These are phyloP conservation scores for Kodamaea arcana DNA, from an alignment of 1,139 yeast genomes.

Conservation along the genomic window DNA sequence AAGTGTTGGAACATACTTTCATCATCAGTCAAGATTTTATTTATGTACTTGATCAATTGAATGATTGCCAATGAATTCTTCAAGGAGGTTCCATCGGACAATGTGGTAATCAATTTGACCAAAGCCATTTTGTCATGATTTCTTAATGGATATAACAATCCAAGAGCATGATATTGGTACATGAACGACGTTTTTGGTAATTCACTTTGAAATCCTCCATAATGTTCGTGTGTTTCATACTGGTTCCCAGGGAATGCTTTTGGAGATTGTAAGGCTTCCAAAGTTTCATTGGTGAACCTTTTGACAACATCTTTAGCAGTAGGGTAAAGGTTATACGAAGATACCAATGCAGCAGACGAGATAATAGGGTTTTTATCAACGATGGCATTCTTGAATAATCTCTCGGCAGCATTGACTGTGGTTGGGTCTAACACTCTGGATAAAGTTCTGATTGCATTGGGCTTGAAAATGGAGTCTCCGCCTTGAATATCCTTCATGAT, in stretches of 20 bases:
- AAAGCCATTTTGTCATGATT: slow-evolving; percentile 93
- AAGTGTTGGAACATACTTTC: slow-evolving; percentile 51
- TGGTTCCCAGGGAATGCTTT: slow-evolving; percentile 63
- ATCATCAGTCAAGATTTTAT: slow-evolving; percentile 62
- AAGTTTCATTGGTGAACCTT: slow-evolving; percentile 90
- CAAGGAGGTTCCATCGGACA: slow-evolving; percentile 58
- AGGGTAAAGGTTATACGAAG: slow-evolving; percentile 86
- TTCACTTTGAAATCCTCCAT: slow-evolving; percentile 47
- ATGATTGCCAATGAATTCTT: slow-evolving; percentile 76
- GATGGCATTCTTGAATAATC: slow-evolving; percentile 87
- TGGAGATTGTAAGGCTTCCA: slow-evolving; percentile 73
- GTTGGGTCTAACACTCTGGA: slow-evolving; percentile 87
- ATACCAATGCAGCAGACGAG: slow-evolving; percentile 87
- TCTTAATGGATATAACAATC: slow-evolving; percentile 81
- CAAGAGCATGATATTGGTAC: slow-evolving; percentile 95
- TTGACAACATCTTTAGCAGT: slow-evolving; percentile 88
- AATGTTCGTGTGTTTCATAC: slow-evolving; percentile 51
- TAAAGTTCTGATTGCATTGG: slow-evolving; percentile 91
- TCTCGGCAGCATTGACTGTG: slow-evolving; percentile 90
- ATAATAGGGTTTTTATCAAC: slow-evolving; percentile 87
- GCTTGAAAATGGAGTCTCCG: slow-evolving; percentile 81
- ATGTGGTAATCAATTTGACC: slow-evolving; percentile 82
- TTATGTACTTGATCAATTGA: slow-evolving; percentile 79
- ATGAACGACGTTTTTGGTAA: slow-evolving; percentile 69
- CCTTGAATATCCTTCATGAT: slow-evolving; percentile 97